Percentiles rank a stretch among this genome's conserved stretches.
phyloP scores from a whole-genome alignment of 2,329 filamentous ascomycete species.

The Phyllachora maydis region DNA sequence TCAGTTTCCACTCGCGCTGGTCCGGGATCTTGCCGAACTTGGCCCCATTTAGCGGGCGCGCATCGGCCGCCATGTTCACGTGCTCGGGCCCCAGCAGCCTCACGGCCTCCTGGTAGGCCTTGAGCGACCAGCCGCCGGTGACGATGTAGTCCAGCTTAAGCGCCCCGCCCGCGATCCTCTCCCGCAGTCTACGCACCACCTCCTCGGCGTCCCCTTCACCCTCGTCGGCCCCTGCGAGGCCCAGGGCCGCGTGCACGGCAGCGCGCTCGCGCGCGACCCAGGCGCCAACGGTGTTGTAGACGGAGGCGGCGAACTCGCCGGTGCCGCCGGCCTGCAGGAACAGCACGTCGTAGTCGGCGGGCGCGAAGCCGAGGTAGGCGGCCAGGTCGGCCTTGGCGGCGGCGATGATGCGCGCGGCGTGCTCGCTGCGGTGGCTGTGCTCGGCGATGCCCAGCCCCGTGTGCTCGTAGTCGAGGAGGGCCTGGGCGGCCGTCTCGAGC shows the following conservation, averaged over 20 bases:
- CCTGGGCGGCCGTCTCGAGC: conserved; percentile 53
- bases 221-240: conserved; percentile 16
- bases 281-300: conserved; percentile 65
- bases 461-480: conserved; percentile 62
- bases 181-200: conserved; percentile 36
- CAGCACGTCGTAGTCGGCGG: conserved; percentile 63
- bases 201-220: conserved; percentile 30
- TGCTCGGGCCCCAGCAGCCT: conserved; percentile 57
- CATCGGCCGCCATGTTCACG: conserved; percentile 63
- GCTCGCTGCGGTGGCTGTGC: conserved; percentile 68
- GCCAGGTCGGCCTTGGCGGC: conserved; percentile 57
- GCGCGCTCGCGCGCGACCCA: conserved; percentile 57
- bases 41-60: conserved; percentile 42
- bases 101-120: conserved; percentile 67
- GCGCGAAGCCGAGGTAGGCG: conserved; percentile 57
- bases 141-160: conserved; percentile 77
- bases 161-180: conserved; percentile 44
- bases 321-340: conserved; percentile 78
- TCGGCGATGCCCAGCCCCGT: conserved; percentile 76
- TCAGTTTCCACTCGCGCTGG: conserved; percentile 57
- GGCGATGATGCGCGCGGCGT: conserved; percentile 61
- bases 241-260: conserved; percentile 33
- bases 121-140: conserved; percentile 78
- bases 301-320: conserved; percentile 75
- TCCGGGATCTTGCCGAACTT: conserved; percentile 76